These are phyloP conservation scores for Fusarium sp. DNA, from an alignment of 2,329 filamentous ascomycete genomes.

Conservation along the genomic window DNA sequence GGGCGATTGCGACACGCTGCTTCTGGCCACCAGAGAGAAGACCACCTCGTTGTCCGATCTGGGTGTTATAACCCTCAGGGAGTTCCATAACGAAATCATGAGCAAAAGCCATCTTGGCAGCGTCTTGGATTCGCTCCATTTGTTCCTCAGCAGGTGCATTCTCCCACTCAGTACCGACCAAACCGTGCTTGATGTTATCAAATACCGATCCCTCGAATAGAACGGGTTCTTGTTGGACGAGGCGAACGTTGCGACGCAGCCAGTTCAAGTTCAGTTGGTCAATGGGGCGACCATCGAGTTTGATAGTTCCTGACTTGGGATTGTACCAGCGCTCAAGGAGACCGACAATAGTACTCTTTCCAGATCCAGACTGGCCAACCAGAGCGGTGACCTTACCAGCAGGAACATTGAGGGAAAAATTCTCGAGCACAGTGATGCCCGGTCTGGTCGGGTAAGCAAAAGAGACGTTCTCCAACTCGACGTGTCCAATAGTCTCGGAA, in stretches of 20 bases:
- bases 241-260: conserved; percentile 52
- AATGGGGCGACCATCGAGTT: conserved; percentile 51
- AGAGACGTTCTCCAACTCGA: conserved; percentile 55
- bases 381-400: conserved; percentile 59
- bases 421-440: conserved; percentile 54
- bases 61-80: conserved; percentile 62
- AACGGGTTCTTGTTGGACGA: conserved; percentile 57
- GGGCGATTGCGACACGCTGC: conserved; percentile 73
- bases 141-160: conserved; percentile 55
- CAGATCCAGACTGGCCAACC: conserved; percentile 53
- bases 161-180: conserved; percentile 56
- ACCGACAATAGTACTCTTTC: conserved; percentile 55
- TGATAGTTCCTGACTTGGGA: conserved; percentile 49
- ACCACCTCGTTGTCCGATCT: conserved; percentile 71
- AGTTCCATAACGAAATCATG: conserved; percentile 62
- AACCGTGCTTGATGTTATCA: conserved; percentile 64
- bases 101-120: conserved; percentile 61
- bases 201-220: conserved; percentile 62
- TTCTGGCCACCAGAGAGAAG: conserved; percentile 74
- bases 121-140: conserved; percentile 56
- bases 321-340: conserved; percentile 56
- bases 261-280: conserved; percentile 53
- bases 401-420: conserved; percentile 56
- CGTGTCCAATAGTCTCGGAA: conserved; percentile 44
- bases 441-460: conserved; percentile 60